A percentile compares a stretch with the other conserved stretches of the same genome.
Evolutionary conservation across 441 rosid genomes (phyloP).

Genomic region (Gossypium davidsonii): DNA sequence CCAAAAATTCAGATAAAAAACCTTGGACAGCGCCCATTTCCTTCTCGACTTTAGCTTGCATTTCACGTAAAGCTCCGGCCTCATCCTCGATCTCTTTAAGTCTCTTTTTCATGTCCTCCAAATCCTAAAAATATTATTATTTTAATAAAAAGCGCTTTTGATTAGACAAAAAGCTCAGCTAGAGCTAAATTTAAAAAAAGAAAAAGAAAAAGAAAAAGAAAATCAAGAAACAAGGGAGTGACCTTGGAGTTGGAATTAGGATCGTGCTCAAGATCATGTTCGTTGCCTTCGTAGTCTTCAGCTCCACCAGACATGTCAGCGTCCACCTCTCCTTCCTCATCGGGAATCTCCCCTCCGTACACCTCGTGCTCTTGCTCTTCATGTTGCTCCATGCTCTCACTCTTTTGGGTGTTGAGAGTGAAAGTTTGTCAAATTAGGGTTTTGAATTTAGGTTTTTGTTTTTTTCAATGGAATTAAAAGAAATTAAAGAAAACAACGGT

Average conservation of each 20-base stretch:
- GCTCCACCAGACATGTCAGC: conserved; percentile 28
- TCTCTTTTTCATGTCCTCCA: conserved; percentile 74
- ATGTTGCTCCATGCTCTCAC: conserved; percentile 58
- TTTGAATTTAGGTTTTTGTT: conserved; percentile 21
- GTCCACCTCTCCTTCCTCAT: conserved; percentile 51
- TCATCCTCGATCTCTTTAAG: conserved; percentile 74
- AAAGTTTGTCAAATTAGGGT: conserved; percentile 6
- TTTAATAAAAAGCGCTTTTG: background rate
- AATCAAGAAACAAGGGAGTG: background rate
- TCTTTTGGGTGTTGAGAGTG: background rate
- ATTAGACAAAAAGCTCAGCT: background rate
- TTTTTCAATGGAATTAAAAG: background rate
- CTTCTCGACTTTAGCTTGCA: conserved; percentile 83
- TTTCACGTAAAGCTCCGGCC: conserved; percentile 72
- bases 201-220: background rate
- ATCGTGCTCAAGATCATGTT: conserved; percentile 36
- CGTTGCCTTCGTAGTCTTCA: conserved; percentile 47
- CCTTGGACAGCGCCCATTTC: conserved; percentile 80
- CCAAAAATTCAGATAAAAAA: conserved; percentile 19
- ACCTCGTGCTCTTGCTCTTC: conserved; percentile 72
- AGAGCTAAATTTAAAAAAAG: background rate
- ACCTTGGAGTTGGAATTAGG: conserved; percentile 57
- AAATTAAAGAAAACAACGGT: background rate
- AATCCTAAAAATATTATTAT: conserved; percentile 32
- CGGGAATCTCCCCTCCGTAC: conserved; percentile 71